These are phyloP conservation scores for Neofusicoccum laricinum DNA, from an alignment of 2,329 filamentous ascomycete species.

Conservation along the genomic window DNA sequence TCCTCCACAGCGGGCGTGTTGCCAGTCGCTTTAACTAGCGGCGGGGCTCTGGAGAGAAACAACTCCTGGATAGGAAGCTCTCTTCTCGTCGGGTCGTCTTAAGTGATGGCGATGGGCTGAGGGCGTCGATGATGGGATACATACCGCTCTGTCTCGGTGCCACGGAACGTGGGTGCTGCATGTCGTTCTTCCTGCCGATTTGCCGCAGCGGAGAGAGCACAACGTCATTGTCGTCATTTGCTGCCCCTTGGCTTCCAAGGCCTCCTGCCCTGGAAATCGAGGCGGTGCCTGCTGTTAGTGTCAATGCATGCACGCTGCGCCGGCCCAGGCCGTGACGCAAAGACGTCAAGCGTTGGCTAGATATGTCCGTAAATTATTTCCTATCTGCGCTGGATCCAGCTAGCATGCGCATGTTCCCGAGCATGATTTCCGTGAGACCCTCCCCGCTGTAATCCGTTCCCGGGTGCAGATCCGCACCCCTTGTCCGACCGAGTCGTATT, in stretches of 20 bases:
- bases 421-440: too few relatives aligned
- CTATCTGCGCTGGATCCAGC: not conserved
- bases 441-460: not conserved
- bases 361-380: not conserved
- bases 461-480: not conserved
- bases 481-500: not conserved
- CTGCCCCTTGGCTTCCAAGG: not conserved
- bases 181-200: not conserved
- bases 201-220: not conserved
- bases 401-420: not conserved
- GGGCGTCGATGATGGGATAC: constrained; percentile 19
- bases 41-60: constrained; percentile 17
- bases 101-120: constrained; percentile 16
- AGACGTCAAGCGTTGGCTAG: not conserved
- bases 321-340: not conserved
- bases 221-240: not conserved
- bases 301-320: not conserved
- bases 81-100: constrained; percentile 16
- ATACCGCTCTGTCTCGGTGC: not conserved
- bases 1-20: constrained; percentile 18
- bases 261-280: not conserved
- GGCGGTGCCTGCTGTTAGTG: too few relatives aligned
- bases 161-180: not conserved
- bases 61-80: constrained; percentile 18
- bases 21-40: constrained; percentile 15